Percentiles rank a stretch among this genome's conserved stretches.
phyloP scores from a whole-genome alignment of 208 protist species.

The Trypanosoma boissoni region DNA sequence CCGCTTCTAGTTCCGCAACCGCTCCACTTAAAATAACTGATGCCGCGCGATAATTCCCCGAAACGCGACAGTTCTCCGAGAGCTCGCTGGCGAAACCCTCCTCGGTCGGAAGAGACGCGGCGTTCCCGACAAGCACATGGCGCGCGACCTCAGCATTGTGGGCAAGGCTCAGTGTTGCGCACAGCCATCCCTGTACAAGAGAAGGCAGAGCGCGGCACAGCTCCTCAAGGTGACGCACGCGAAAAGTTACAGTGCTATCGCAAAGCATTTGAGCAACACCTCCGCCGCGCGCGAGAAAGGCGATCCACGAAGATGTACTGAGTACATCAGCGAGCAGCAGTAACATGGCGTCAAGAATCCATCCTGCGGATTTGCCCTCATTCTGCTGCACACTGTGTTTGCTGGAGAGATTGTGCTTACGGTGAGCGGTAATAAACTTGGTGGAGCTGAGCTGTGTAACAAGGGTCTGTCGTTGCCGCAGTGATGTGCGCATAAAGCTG shows the following conservation, averaged over 20 bases:
- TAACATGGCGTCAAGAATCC: slow-evolving; percentile 62
- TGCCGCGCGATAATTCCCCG: slow-evolving; percentile 2
- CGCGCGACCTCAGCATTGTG: slow-evolving; percentile 31
- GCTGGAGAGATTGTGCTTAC: no score
- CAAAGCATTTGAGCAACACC: slow-evolving; percentile 56
- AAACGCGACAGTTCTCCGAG: no score
- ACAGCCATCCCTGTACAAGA: slow-evolving; percentile 74
- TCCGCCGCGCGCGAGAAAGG: slow-evolving; percentile 60
- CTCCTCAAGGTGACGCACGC: slow-evolving; percentile 63
- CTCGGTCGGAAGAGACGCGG: slow-evolving; percentile 1
- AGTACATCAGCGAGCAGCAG: slow-evolving; percentile 71
- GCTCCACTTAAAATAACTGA: slow-evolving; percentile 5
- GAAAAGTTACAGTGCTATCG: slow-evolving; percentile 43
- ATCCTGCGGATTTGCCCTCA: slow-evolving; percentile 47
- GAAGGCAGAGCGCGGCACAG: slow-evolving; percentile 50
- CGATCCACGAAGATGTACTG: slow-evolving; percentile 54
- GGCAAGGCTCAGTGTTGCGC: slow-evolving; percentile 42
- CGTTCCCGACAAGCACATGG: slow-evolving; percentile 17
- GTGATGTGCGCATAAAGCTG: slow-evolving; percentile 33
- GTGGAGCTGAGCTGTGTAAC: slow-evolving; percentile 47
- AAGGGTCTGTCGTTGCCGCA: slow-evolving; percentile 45
- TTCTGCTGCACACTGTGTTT: no score
- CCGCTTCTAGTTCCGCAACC: slow-evolving; percentile 11
- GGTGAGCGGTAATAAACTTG: slow-evolving; percentile 34
- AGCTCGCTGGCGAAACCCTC: background rate